These are phyloP conservation scores for Madurella fahalii DNA, from an alignment of 2,329 filamentous ascomycete genomes.

Conservation along the genomic window DNA sequence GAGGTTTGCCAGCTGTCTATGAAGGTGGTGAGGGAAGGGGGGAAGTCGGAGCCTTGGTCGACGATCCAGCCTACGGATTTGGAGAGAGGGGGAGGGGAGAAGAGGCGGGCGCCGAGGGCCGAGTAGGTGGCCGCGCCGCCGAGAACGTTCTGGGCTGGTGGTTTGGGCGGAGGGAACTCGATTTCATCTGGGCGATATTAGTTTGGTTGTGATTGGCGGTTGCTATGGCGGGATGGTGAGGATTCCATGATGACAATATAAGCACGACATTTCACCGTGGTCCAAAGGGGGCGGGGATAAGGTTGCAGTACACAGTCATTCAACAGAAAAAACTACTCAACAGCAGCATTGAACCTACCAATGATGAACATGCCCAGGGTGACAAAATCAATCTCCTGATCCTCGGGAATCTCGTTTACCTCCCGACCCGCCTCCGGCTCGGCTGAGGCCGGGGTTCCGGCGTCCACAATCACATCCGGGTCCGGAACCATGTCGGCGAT, in stretches of 20 bases:
- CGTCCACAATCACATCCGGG: neutral
- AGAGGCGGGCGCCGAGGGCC: slow-evolving; percentile 81
- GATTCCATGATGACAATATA: neutral
- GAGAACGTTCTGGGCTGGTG: slow-evolving; percentile 69
- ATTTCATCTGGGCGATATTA: slow-evolving; percentile 65
- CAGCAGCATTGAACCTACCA: slow-evolving; percentile 42
- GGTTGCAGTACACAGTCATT: no score
- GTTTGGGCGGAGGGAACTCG: slow-evolving; percentile 68
- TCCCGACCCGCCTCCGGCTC: neutral
- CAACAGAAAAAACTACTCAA: no score
- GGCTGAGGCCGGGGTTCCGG: neutral
- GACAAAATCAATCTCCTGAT: slow-evolving; percentile 58
- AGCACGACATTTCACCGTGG: neutral
- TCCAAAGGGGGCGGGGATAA: no score
- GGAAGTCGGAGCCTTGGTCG: slow-evolving; percentile 86
- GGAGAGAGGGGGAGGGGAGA: slow-evolving; percentile 67
- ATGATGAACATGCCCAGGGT: slow-evolving; percentile 73
- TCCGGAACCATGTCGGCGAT: neutral
- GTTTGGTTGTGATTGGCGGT: neutral
- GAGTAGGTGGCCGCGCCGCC: slow-evolving; percentile 87
- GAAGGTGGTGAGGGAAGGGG: slow-evolving; percentile 55
- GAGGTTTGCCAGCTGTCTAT: slow-evolving; percentile 75
- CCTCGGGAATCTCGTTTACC: slow-evolving; percentile 22
- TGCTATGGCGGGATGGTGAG: neutral
- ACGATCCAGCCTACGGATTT: slow-evolving; percentile 81